Base-by-base conservation (phyloP, 306 rosid genomes). In the Vigna trinervia region DNA sequence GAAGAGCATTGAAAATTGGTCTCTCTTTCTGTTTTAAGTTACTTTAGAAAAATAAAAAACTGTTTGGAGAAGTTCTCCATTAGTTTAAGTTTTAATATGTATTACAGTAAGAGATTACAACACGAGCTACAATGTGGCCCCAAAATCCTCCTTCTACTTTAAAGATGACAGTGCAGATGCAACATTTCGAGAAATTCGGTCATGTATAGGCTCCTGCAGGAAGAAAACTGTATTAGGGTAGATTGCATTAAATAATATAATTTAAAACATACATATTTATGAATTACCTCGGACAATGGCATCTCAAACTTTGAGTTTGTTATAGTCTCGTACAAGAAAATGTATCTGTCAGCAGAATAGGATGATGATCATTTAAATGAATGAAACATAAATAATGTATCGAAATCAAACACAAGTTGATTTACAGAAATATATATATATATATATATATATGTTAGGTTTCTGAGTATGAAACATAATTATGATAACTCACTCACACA, bases 261-360 rank as follows among this genome's bases (percentile, higher is more conserved):
- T 62, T 4, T 32, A 8, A 5, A 45, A 45, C 62, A 30, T 76
- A 9, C 34, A 26, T 64, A 34, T 43, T 30, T 45, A 6, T 20
- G 53, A 65, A 52, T 82, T 89, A 92, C 97, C 97, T 89, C 85
- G 4, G 85, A 28, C 4, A 47, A 78, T 39, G 81, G 90, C 78
- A 89, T 9, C 74, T 90, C 87, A 70, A 95, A 95, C 80, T 87
- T 87, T 38, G 91, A 90, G 62, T 88, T 87, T 62, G 99, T 92
- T 69, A 95, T 92, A 8, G 97, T 87, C 91, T 95, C 99, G 5
- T 87, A 95, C 78, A 92, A 83, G 90, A 90, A 95, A 63, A 95
- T 92, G 71, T 95, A 95, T 71, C 99, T 95, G 92, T n/a, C 71
- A 83, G 46, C 15, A 61, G 9, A 81, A 74, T 8, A 73, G 59